phyloP scores from a whole-genome alignment of 345 rosid species.

The Barbarea vulgaris region DNA sequence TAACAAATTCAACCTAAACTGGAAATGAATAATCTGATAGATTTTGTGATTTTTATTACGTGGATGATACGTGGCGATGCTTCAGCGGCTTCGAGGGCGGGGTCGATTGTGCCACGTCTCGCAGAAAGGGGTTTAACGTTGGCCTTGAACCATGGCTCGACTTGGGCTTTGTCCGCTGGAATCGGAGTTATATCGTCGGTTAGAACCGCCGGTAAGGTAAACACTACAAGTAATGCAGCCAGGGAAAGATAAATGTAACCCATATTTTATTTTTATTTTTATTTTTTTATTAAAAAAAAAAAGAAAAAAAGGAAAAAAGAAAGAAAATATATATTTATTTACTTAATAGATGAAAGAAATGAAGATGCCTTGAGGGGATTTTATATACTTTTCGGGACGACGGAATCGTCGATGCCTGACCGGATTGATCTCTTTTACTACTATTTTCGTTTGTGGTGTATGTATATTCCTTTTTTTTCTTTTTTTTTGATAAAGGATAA shows the following conservation, averaged over 20 bases:
- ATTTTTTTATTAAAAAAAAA: not conserved
- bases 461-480: not conserved
- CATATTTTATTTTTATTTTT: constrained; percentile 13
- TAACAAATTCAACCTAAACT: too few relatives aligned
- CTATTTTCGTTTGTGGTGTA: constrained; percentile 32
- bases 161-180: constrained; percentile 42
- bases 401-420: not conserved
- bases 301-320: not conserved
- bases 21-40: too few relatives aligned
- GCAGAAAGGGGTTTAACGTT: constrained; percentile 32
- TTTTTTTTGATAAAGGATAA: too few relatives aligned
- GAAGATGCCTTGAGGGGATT: not conserved
- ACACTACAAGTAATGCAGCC: constrained; percentile 20
- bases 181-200: constrained; percentile 39
- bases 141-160: constrained; percentile 47
- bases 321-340: not conserved
- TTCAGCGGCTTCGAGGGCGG: constrained; percentile 53
- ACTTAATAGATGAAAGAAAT: not conserved
- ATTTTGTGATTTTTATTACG: constrained; percentile 44
- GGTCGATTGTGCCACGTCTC: constrained; percentile 48
- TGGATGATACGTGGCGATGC: constrained; percentile 34
- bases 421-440: constrained; percentile 21
- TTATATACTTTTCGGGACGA: constrained; percentile 7
- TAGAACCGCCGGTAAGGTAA: constrained; percentile 22
- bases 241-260: not conserved